Base-by-base conservation (phyloP, 306 rosid genomes). In the Pyrus communis region DNA sequence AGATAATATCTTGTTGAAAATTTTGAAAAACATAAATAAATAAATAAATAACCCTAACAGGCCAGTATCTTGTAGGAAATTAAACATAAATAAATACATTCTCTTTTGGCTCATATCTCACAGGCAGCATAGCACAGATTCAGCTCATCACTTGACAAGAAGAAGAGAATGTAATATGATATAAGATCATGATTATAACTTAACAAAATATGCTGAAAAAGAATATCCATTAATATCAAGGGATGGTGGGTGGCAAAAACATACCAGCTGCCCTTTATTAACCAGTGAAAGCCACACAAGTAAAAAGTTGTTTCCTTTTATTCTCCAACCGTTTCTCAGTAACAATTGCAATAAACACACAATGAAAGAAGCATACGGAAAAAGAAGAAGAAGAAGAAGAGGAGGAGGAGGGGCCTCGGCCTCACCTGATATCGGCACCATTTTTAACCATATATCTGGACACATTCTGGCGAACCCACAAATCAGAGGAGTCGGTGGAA, bases 341-440 rank as follows among this genome's bases (percentile, higher is more conserved):
- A 27, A 61, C 30, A 58, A 49, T 49, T 22, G 10, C 33, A 30
- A 7, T 9, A 30, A 30, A 6, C 21, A 15, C 38, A 28, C 42
- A 63, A 63, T 60, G 31, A 60, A 60, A 54, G 4, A 35, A 14
- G 10, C 58, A 63, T 14, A 14, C 19, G 54, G 75, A 4, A 13
- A 9, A 23, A 13, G 2, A 4, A 13, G 49, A 11, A 55, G 2
- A 4, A 13, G 49, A 11, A 55, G 2, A 4, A 13, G 49, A 11
- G 40, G 17, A 63, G 59, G n/a, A 18, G 61, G 61, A 21, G n/a
- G 27, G 61, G 27, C 22, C 27, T 9, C 25, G 8, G 61, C 22
- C 61, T 21, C 52, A 95, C 99, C 99, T 95, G 85, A 95, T 92
- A 76, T 91, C 92, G 72, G 78, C 96, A 79, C 97, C 99, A 13